Conservation (phyloP, 768 basidiomycete genomes). For the Hydnum rufescens region DNA sequence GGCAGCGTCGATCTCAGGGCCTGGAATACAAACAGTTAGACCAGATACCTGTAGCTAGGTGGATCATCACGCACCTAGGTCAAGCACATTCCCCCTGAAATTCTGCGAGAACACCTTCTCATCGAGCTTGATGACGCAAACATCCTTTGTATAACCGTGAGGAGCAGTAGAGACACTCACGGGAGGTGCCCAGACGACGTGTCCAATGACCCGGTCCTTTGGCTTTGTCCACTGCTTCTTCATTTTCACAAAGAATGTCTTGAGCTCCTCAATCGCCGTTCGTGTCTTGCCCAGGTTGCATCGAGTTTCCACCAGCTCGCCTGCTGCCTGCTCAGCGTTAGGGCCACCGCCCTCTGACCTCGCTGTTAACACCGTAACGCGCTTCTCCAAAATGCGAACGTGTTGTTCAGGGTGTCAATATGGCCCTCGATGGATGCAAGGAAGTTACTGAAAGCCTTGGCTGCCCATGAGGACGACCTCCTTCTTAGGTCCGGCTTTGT, state of each 20-base stretch:
- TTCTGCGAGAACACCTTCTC: constrained; percentile 19
- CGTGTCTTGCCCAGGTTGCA: constrained; percentile 12
- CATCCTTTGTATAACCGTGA: constrained; percentile 20
- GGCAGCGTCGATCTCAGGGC: constrained; percentile 6
- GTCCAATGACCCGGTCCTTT: constrained; percentile 21
- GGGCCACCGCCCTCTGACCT: constrained; percentile 12
- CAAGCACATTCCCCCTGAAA: constrained; percentile 20
- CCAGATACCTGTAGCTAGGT: constrained; percentile 13
- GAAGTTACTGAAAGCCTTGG: constrained; percentile 16
- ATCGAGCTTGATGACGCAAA: constrained; percentile 24
- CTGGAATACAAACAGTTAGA: constrained; percentile 10
- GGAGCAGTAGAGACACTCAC: constrained; percentile 17
- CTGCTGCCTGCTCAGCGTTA: constrained; percentile 9
- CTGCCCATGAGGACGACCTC: constrained; percentile 22
- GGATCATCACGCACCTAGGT: constrained; percentile 20
- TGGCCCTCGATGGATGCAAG: constrained; percentile 17
- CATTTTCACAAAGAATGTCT: constrained; percentile 18
- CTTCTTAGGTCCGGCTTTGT: constrained; percentile 18
- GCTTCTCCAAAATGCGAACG: constrained; percentile 13
- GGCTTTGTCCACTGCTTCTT: constrained; percentile 19
- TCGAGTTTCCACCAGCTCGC: constrained; percentile 12
- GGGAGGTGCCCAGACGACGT: constrained; percentile 23
- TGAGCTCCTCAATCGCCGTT: constrained; percentile 17
- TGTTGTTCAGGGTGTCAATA: constrained; percentile 14
- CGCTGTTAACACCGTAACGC: constrained; percentile 10